Base-by-base conservation (phyloP, 805 yeast species). In the Sungouiozyma ichnusensis region DNA sequence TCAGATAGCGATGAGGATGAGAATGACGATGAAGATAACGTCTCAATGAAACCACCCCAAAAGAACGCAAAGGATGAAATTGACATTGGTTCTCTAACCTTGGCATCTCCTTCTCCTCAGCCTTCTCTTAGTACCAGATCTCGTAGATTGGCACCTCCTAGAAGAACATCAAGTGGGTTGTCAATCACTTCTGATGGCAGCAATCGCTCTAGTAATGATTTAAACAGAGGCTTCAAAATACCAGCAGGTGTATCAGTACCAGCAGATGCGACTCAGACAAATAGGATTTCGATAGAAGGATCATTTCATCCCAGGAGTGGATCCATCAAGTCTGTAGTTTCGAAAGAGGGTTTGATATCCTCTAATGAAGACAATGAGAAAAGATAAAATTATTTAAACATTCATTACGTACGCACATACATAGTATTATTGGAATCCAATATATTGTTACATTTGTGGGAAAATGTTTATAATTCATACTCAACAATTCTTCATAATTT, bases 211-310 rank as follows among this genome's bases (percentile, higher is more conserved):
- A 29, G 36, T 17, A 4, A 33, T n/a, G 44, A 44, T 17, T 11
- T 37, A 16, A 34, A 16, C 11, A 41, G 42, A 33, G 36, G 38
- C 3, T 40, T 49, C 31, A 40, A 45, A 24, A 36, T 48, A 4
- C 41, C 46, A 19, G 43, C 20, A 19, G 44, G 46, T 14, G 39
- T 53, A 3, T 39, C 54, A 13, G 47, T 56, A 9, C 48, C 50
- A 14, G 57, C 56, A 4, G 57, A 52, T 31, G 50, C 48, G 11
- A 46, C 45, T 1, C 29, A 24, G 29, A 40, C 55, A 3, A 53
- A 52, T 41, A 75, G 71, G 46, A 76, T 75, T 18, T 79, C 79
- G 2, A 77, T 71, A 2, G 55, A 58, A 9, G 70, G 70, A 1
- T 62, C 53, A 37, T 63, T 65, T 35, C 51, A 64, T 2, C 60